Percentiles rank a stretch among this genome's conserved stretches.
phyloP scores from a whole-genome alignment of 2,329 filamentous ascomycete species.

The Lasiodiplodia sp. region DNA sequence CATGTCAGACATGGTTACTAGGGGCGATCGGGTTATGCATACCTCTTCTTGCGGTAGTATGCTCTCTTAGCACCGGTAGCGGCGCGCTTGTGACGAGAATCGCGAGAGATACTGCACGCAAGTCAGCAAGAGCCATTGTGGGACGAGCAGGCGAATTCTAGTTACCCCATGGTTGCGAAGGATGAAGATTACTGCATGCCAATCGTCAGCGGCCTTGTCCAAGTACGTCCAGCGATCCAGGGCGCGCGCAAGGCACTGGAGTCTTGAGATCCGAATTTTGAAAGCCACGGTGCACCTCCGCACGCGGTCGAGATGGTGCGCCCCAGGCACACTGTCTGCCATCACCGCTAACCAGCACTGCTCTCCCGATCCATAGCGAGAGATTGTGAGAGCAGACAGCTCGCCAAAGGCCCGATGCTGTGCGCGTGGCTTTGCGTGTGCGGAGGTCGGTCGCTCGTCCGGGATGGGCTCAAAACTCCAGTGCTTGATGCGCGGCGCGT shows the following conservation, averaged over 20 bases:
- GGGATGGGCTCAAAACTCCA: conserved; percentile 1
- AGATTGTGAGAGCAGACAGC: neutral
- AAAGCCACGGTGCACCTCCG: neutral
- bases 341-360: neutral
- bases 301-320: neutral
- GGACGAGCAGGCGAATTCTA: conserved; percentile 33
- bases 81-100: conserved; percentile 99
- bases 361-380: neutral
- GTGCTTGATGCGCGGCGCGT: neutral
- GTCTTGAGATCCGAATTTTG: conserved; percentile 2
- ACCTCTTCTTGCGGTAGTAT: conserved; percentile 67
- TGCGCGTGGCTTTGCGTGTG: neutral
- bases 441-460: conserved; percentile 10
- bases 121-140: conserved; percentile 45
- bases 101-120: conserved; percentile 86
- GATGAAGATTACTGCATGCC: conserved; percentile 48
- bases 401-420: conserved; percentile 12
- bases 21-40: conserved; percentile 65
- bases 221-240: neutral
- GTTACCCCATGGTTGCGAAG: conserved; percentile 62
- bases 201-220: conserved; percentile 7
- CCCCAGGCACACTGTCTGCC: neutral
- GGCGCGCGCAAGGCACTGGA: conserved; percentile 1
- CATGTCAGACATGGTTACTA: conserved; percentile 62
- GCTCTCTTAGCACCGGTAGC: conserved; percentile 91